A percentile compares a stretch with the other conserved stretches of the same genome.
Conservation (phyloP, 768 basidiomycete genomes). For the Tylopilus balloui region DNA sequence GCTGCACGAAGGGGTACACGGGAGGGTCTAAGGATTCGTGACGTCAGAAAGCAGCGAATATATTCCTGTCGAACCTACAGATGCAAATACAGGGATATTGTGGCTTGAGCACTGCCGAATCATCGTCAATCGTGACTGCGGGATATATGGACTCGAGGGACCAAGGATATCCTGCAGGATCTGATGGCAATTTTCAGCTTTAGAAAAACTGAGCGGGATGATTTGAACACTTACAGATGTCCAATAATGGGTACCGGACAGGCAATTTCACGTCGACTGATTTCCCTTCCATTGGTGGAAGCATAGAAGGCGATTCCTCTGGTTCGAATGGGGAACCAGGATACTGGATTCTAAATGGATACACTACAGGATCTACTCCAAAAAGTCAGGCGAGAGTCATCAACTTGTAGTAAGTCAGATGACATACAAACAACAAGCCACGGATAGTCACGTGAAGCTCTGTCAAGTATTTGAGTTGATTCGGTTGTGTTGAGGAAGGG, state of each 20-base stretch:
- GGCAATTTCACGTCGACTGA: constrained; percentile 13
- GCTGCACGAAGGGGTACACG: constrained; percentile 17
- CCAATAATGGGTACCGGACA: constrained; percentile 24
- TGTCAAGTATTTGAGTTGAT: constrained; percentile 4
- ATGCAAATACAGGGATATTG: constrained; percentile 23
- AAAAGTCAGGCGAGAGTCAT: neutral
- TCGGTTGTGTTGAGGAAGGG: constrained; percentile 9
- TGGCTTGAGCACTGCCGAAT: neutral
- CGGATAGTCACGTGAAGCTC: constrained; percentile 29
- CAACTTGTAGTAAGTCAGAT: neutral
- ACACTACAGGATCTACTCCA: constrained; percentile 20
- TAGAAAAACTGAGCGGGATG: neutral
- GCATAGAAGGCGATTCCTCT: neutral
- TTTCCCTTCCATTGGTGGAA: neutral
- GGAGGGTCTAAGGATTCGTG: constrained; percentile 5
- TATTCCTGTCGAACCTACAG: constrained; percentile 17
- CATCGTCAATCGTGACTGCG: constrained; percentile 2
- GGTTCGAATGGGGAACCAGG: constrained; percentile 3
- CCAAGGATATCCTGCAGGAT: constrained; percentile 27
- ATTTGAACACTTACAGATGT: constrained; percentile 32
- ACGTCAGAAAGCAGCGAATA: neutral
- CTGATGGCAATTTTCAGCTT: constrained; percentile 3
- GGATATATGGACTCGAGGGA: constrained; percentile 27
- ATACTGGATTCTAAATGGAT: constrained; percentile 20
- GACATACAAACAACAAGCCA: constrained; percentile 36